Percentiles rank a stretch among this genome's conserved stretches.
Conservation (phyloP, 2,329 filamentous ascomycete species). For the Nemania sp. region DNA sequence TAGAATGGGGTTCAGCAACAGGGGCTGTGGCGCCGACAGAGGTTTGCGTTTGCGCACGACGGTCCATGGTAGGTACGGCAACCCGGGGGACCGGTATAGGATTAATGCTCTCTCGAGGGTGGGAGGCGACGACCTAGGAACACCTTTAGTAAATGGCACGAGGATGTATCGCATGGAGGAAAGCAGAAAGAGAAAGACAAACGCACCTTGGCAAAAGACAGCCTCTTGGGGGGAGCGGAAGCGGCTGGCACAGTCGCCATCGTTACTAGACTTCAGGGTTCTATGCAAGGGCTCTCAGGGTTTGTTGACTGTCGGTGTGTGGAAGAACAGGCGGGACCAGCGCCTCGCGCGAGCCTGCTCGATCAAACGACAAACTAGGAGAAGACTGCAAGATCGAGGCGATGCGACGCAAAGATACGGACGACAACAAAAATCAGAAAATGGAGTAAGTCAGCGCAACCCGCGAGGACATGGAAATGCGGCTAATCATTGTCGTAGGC, state of each 20-base stretch:
- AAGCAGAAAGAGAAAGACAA: background rate
- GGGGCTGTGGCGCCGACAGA: conserved; percentile 24
- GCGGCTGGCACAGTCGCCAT: conserved; percentile 38
- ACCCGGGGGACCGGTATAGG: conserved; percentile 34
- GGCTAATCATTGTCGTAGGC: conserved; percentile 59
- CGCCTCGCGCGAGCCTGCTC: conserved; percentile 15
- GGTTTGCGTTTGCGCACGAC: conserved; percentile 33
- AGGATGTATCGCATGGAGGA: background rate
- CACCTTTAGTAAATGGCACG: conserved; percentile 7
- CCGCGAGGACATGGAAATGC: conserved; percentile 53
- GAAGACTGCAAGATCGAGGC: conserved; percentile 24
- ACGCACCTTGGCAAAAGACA: conserved; percentile 42
- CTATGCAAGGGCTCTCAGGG: background rate
- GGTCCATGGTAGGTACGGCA: conserved; percentile 39
- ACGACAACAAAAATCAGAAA: conserved; percentile 51
- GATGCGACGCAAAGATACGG: conserved; percentile 29
- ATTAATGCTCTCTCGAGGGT: conserved; percentile 36
- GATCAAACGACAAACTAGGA: conserved; percentile 26
- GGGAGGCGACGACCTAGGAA: conserved; percentile 39
- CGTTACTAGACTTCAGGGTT: conserved; percentile 17
- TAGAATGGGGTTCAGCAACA: conserved; percentile 26
- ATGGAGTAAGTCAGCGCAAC: conserved; percentile 57
- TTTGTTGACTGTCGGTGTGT: conserved; percentile 3
- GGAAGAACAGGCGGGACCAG: conserved; percentile 17
- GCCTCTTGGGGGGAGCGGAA: conserved; percentile 37